Evolutionary conservation across 2,329 filamentous ascomycete species (phyloP).

Genomic region (Hypoxylon sp.): DNA sequence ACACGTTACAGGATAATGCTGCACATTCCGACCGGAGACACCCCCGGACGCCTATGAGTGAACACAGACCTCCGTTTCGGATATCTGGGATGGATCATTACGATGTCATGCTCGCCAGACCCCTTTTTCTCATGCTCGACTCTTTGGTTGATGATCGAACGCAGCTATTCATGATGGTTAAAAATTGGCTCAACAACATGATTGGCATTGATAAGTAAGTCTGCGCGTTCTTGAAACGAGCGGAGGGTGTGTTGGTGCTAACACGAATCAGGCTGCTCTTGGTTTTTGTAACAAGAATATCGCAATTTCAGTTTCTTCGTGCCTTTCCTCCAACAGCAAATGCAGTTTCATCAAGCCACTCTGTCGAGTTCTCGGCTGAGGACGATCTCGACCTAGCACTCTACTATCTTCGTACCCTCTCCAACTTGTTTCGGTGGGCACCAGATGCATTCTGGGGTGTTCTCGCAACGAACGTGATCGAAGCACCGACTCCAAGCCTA

Average conservation of each 20-base stretch:
- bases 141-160: conserved; percentile 75
- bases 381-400: conserved; percentile 79
- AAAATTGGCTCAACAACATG: conserved; percentile 78
- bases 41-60: conserved; percentile 50
- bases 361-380: conserved; percentile 55
- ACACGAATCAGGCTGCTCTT: conserved; percentile 61
- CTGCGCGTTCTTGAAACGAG: neutral
- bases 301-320: conserved; percentile 62
- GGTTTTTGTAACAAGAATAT: conserved; percentile 66
- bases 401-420: conserved; percentile 79
- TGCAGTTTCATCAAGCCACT: conserved; percentile 39
- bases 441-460: conserved; percentile 75
- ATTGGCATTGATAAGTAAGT: conserved; percentile 69
- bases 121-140: conserved; percentile 83
- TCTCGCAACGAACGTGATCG: conserved; percentile 68
- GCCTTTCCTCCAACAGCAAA: conserved; percentile 39
- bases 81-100: conserved; percentile 68
- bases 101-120: conserved; percentile 78
- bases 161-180: conserved; percentile 78
- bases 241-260: conserved; percentile 28
- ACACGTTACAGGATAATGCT: conserved; percentile 70
- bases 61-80: conserved; percentile 48
- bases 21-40: conserved; percentile 52
- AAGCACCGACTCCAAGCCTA: conserved; percentile 55
- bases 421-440: conserved; percentile 74